phyloP scores from a whole-genome alignment of 192 early-diverging fungal species.

The Chytriomyces sp. region DNA sequence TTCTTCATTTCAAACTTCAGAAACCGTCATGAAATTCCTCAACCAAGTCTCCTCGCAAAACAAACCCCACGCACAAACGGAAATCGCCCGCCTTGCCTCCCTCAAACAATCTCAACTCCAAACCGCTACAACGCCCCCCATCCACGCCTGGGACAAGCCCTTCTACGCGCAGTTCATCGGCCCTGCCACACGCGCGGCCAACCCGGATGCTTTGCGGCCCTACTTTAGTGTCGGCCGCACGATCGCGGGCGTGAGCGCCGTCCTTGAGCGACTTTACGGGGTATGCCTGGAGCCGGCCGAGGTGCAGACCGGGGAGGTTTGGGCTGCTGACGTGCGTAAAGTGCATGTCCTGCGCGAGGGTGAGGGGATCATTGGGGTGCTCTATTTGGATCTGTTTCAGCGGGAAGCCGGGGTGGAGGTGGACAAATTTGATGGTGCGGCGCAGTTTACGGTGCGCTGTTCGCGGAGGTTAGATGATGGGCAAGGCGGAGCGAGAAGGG shows the following conservation, averaged over 20 bases:
- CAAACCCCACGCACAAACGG: conserved; percentile 52
- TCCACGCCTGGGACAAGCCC: conserved; percentile 85
- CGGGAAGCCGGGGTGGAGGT: conserved; percentile 51
- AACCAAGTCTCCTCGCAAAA: conserved; percentile 66
- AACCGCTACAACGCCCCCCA: background rate
- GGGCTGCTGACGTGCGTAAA: conserved; percentile 90
- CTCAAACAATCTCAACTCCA: conserved; percentile 33
- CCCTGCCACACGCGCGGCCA: background rate
- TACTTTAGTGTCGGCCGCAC: conserved; percentile 90
- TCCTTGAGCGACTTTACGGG: conserved; percentile 87
- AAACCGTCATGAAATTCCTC: conserved; percentile 84
- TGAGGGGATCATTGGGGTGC: conserved; percentile 84
- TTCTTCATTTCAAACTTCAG: conserved; percentile 38
- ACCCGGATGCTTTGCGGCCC: conserved; percentile 51
- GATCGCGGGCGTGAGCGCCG: conserved; percentile 81
- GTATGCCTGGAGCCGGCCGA: conserved; percentile 74
- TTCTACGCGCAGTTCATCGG: conserved; percentile 58
- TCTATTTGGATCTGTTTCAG: conserved; percentile 91
- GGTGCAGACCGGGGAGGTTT: conserved; percentile 74
- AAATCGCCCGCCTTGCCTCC: conserved; percentile 53
- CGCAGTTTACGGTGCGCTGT: conserved; percentile 94
- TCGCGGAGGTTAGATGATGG: conserved; percentile 87
- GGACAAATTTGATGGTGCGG: conserved; percentile 79
- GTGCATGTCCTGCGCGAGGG: conserved; percentile 86
- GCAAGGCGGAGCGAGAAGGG: conserved; percentile 10